Evolutionary conservation across 176 grass and related monocot genomes (phyloP), one percentile per base, ranked within the genome.

Genomic region (Avena atlantica): DNA sequence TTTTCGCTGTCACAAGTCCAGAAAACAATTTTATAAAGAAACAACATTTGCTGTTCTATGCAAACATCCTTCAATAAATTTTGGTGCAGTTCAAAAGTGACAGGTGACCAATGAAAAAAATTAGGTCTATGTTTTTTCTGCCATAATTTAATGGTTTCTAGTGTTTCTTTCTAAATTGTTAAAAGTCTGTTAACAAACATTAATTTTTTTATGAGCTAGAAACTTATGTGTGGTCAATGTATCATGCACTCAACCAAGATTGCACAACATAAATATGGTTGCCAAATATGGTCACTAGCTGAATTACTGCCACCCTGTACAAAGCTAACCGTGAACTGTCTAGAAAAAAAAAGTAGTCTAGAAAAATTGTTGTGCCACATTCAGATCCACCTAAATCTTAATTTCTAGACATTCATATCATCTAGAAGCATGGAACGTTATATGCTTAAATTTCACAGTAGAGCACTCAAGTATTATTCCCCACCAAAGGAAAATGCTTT

Each of bases 371-470:
- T 64, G 0, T 64, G 19, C 16, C 8, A 53, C 13, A 78, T 68
- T 71, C 12, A 82, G 3, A n/a, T 5, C 53, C 27, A 21, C 12
- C 27, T 4, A 82, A 79, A 56, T 51, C 12, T 2, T 0, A 82
- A 78, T 62, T 27, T 83, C 34, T 20, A 57, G 52, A n/a, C 37
- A 4, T 51, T 10, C 10, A 78, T 81, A 24, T 6, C 25, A 69
- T 13, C 12, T 29, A 69, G 23, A 45, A 83, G 19, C 10, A 57
- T 19, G 12, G 68, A 48, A 12, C 9, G 27, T 55, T 89, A 24
- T 2, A 9, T 42, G 40, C 58, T 50, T 86, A 73, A 17, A 83
- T 86, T 69, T 83, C 31, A 86, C 19, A 69, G 37, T 42, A 42
- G 4, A 65, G 45, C 45, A 76, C 58, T 53, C 8, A 8, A 78